Evolutionary conservation across 306 rosid species (phyloP).

Genomic region (Trichosanthes truncata): DNA sequence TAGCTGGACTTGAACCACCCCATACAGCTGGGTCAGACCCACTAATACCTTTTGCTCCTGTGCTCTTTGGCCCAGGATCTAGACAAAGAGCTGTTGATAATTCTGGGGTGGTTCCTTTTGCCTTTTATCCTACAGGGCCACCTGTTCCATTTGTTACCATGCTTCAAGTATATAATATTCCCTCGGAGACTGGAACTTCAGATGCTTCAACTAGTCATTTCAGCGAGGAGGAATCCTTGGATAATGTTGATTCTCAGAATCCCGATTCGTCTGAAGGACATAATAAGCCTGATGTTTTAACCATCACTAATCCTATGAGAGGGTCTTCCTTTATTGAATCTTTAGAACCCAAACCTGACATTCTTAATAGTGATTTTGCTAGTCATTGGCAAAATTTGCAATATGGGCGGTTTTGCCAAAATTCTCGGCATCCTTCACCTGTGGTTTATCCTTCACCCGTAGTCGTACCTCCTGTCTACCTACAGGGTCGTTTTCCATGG

Average conservation of each 20-base stretch:
- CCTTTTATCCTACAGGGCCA: conserved; percentile 95
- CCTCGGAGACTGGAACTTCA: conserved; percentile 44
- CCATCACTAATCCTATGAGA: conserved; percentile 36
- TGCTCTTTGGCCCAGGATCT: conserved; percentile 63
- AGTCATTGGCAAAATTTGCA: conserved; percentile 83
- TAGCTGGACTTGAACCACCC: conserved; percentile 53
- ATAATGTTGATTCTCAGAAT: conserved; percentile 53
- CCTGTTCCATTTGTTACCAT: conserved; percentile 84
- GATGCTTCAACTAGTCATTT: conserved; percentile 57
- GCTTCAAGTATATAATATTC: conserved; percentile 64
- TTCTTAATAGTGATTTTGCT: conserved; percentile 73
- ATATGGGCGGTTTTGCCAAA: conserved; percentile 70
- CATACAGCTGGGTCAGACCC: conserved; percentile 78
- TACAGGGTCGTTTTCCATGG: conserved; percentile 80
- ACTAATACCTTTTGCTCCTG: conserved; percentile 44
- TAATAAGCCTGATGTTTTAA: conserved; percentile 41
- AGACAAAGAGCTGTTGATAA: conserved; percentile 55
- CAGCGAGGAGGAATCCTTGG: conserved; percentile 46
- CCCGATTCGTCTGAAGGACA: conserved; percentile 51
- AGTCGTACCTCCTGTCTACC: conserved; percentile 61
- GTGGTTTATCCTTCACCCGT: conserved; percentile 44
- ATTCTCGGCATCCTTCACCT: conserved; percentile 36
- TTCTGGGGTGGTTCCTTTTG: conserved; percentile 47
- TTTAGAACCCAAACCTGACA: conserved; percentile 52
- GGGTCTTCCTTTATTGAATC: conserved; percentile 34